Evolutionary conservation across 768 basidiomycete species (phyloP).

Genomic region (Candolleomyces aberdarensis): DNA sequence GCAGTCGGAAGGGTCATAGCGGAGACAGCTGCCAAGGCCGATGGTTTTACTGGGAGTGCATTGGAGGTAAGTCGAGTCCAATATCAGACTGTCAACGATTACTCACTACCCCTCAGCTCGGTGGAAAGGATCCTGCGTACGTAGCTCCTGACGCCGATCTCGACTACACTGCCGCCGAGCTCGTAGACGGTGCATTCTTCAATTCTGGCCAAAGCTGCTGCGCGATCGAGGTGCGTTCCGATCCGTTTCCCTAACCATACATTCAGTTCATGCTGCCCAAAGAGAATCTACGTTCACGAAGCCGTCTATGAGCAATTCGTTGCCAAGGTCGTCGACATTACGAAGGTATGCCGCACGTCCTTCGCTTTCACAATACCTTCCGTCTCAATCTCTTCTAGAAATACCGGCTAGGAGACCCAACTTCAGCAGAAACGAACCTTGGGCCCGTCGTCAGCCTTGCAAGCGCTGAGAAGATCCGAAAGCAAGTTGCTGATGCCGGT

Average conservation of each 20-base stretch:
- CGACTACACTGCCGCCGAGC: slow-evolving; percentile 75
- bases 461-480: slow-evolving; percentile 80
- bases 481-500: slow-evolving; percentile 86
- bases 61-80: background rate
- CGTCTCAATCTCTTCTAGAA: slow-evolving; percentile 34
- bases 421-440: slow-evolving; percentile 65
- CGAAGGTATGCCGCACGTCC: slow-evolving; percentile 48
- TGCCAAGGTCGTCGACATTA: slow-evolving; percentile 62
- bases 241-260: background rate
- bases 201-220: slow-evolving; percentile 99
- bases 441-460: slow-evolving; percentile 92
- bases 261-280: background rate
- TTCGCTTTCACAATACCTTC: background rate
- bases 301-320: slow-evolving; percentile 80
- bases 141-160: slow-evolving; percentile 86
- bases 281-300: slow-evolving; percentile 95
- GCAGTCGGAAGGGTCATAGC: slow-evolving; percentile 72
- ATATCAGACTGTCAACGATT: background rate
- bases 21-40: slow-evolving; percentile 49
- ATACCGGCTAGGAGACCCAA: slow-evolving; percentile 89
- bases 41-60: background rate
- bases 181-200: slow-evolving; percentile 95
- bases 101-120: slow-evolving; percentile 52
- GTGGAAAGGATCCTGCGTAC: slow-evolving; percentile 98
- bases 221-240: slow-evolving; percentile 67